A percentile compares a stretch with the other conserved stretches of the same genome.
phyloP scores from a whole-genome alignment of 1,139 yeast species.

The Hemisphaericaspora subhashii region DNA sequence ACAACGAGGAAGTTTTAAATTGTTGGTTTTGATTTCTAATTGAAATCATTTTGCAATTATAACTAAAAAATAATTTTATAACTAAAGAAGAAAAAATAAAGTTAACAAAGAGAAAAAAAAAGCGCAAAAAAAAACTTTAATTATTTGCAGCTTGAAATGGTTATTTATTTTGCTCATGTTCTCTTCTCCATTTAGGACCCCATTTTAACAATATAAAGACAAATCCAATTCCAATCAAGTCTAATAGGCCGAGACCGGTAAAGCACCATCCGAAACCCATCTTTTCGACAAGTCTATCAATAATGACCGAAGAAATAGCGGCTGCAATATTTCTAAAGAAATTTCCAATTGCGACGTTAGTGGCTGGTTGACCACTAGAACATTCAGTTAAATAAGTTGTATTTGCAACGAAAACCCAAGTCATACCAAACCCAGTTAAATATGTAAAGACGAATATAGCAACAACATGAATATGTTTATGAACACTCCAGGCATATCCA shows the following conservation, averaged over 20 bases:
- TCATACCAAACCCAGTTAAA: conserved; percentile 54
- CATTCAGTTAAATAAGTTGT: conserved; percentile 59
- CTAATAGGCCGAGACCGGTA: conserved; percentile 50
- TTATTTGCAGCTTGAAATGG: neutral
- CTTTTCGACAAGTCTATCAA: conserved; percentile 35
- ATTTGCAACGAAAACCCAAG: conserved; percentile 59
- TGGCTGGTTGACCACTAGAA: conserved; percentile 51
- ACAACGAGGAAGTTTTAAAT: no score
- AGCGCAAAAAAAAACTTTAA: neutral
- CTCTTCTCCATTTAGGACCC: conserved; percentile 31
- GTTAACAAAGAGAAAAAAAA: neutral
- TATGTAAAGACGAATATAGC: conserved; percentile 46
- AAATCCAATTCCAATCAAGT: conserved; percentile 31
- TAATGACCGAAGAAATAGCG: conserved; percentile 52
- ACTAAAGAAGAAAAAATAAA: neutral
- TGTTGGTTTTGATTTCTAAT: no score
- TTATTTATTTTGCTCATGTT: conserved; percentile 8
- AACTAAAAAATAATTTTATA: neutral
- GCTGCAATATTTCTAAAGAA: conserved; percentile 57
- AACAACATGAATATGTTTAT: conserved; percentile 43
- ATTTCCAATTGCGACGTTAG: conserved; percentile 57
- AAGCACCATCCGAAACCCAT: conserved; percentile 65
- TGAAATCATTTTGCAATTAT: neutral
- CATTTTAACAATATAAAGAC: conserved; percentile 24
- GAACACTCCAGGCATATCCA: conserved; percentile 57